Evolutionary conservation across 106 monocot species (phyloP).

Genomic region (Amphibolis antarctica): DNA sequence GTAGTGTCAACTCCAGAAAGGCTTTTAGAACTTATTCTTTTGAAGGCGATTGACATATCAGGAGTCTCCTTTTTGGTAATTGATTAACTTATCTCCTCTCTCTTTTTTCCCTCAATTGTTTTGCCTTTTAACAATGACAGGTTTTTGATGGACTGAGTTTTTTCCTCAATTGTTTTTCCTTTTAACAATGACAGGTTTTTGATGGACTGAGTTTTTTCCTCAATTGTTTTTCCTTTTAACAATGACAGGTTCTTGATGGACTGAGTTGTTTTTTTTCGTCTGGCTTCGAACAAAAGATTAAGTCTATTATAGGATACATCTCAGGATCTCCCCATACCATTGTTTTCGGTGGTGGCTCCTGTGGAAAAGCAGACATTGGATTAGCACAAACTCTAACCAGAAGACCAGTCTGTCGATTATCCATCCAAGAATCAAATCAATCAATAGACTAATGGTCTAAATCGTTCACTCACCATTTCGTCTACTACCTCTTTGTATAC

Average conservation of each 20-base stretch:
- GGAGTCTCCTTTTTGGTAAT: constrained; percentile 55
- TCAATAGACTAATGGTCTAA: no score
- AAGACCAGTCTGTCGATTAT: constrained; percentile 24
- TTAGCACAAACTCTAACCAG: constrained; percentile 24
- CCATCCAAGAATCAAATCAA: constrained; percentile 1
- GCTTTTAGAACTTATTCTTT: constrained; percentile 61
- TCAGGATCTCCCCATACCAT: constrained; percentile 33
- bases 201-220: no score
- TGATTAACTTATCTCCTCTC: background rate
- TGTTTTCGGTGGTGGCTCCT: constrained; percentile 28
- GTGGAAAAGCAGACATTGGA: constrained; percentile 6
- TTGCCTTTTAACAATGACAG: background rate
- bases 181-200: no score
- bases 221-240: no score
- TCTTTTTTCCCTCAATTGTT: background rate
- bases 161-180: no score
- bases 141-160: no score
- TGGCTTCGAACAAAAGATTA: constrained; percentile 32
- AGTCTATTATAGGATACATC: constrained; percentile 37
- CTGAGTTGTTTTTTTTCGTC: constrained; percentile 30
- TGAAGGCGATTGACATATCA: constrained; percentile 67
- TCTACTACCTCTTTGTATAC: no score
- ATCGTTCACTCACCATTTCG: no score
- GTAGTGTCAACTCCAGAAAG: constrained; percentile 73
- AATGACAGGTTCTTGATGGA: constrained; percentile 70